Base-by-base conservation (phyloP, 2,329 filamentous ascomycete species). In the Basipetospora chlamydospora region DNA sequence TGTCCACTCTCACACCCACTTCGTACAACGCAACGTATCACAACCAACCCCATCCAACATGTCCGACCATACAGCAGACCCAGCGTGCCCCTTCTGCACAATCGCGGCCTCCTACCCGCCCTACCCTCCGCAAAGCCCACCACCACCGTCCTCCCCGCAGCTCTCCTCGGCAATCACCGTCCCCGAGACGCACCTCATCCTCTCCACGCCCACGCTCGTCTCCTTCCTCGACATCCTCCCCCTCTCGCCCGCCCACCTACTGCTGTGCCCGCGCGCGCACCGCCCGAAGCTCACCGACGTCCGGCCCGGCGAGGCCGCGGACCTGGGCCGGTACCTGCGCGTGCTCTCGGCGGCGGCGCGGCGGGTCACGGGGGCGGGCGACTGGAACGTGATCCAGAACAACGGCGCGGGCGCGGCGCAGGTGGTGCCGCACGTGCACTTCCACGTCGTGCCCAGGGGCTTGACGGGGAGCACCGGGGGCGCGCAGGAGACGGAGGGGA, bases 321-420 rank as follows among this genome's bases (percentile, higher is more conserved):
- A 80, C 48, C 66, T 92, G 38, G 75, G 82, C 48, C 53, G 56
- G 41, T 72, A 67, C 62, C 68, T 93, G 20, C 76, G 83, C 23
- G 56, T 88, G 3, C 61, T 95, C 3, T 82, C 80, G 13, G 63
- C 72, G 15, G 81, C 82, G 0, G 66, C 94, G 26, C 69, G 75
- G 22, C 66, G 64, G 35, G 73, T 76, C 1, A 82, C 78, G 3
- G 80, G 77, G 8, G 72, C 84, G 2, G 66, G 66, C 35, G 87
- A 95, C 59, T 96, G 88, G 80, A 98, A 98, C 56, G 76, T 96
- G 21, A 84, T 96, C 38, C 88, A 96, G 62, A 96, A 96, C 54
- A 96, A 95, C 48, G 85, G 88, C 12, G 77, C 77, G 3, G 74
- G 85, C 22, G 88, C 88, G 2, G 86, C 86, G 2, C 88, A 96